Evolutionary conservation across 148 eudicot genomes (phyloP).

Genomic region (Amaranthus cruentus): DNA sequence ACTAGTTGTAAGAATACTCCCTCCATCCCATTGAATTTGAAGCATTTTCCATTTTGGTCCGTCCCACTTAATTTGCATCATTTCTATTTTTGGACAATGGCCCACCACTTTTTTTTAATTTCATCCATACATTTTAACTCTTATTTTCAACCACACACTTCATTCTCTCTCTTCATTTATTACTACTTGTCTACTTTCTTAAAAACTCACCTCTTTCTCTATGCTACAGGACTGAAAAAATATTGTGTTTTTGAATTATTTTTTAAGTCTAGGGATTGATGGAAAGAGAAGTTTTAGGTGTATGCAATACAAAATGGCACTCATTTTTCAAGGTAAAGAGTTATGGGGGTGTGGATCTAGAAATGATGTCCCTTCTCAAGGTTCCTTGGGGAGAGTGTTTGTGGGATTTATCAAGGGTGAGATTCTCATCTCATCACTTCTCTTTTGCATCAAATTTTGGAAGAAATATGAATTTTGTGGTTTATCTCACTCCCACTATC

Average conservation of each 20-base stretch:
- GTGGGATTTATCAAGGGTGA: conserved; percentile 15
- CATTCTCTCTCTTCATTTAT: too few species aligned
- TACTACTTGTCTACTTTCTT: too few species aligned
- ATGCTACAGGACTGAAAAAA: too few species aligned
- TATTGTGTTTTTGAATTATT: not conserved
- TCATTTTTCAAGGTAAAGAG: conserved; percentile 34
- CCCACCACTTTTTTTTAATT: too few species aligned
- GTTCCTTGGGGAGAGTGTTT: conserved; percentile 30
- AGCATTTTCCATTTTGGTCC: too few species aligned
- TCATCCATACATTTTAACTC: too few species aligned
- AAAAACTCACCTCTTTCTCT: too few species aligned
- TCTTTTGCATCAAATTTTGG: conserved; percentile 24
- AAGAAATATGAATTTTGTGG: conserved; percentile 21
- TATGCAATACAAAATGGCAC: conserved; percentile 11
- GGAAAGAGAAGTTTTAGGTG: conserved; percentile 9
- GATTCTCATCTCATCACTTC: conserved; percentile 19
- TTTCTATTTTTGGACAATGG: too few species aligned
- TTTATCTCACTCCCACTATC: conserved; percentile 5
- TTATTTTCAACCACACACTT: too few species aligned
- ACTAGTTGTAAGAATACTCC: too few species aligned
- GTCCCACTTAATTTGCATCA: too few species aligned
- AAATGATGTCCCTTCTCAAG: conserved; percentile 48
- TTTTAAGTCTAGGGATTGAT: conserved; percentile 28
- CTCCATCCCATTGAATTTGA: too few species aligned
- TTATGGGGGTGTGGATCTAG: conserved; percentile 33